Evolutionary conservation across 257 asterid genomes (phyloP), one percentile per base, ranked within the genome.

Genomic region (Nicotiana tabacum): DNA sequence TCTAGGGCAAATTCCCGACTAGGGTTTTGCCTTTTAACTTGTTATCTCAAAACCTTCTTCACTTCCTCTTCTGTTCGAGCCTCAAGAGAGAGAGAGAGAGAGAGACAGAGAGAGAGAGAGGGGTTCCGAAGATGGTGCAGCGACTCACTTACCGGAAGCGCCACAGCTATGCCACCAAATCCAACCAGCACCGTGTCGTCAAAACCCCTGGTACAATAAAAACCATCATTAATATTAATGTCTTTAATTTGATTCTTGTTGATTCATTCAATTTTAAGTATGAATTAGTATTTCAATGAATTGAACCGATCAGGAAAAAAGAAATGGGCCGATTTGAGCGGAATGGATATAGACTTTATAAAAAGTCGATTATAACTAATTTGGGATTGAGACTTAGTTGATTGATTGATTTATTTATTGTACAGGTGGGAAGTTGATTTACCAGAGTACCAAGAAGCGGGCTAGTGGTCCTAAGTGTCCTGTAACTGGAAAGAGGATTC

Each of bases 121-220:
- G 7, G 64, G 80, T 27, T 27, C 58, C 7, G 10, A 83, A 77
- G 68, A 83, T 83, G 85, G 85, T 83, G 21, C 85, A 83, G 77
- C 43, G 85, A 18, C 83, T 83, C 64, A 83, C 85, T 0, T 83
- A 83, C 79, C 69, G 85, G 3, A 83, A 78, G 43, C 83, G 83
- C 35, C 85, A 83, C 13, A 83, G 85, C 78, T 83, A 83, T 77
- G 85, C 85, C 67, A 83, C 85, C 60, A 83, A 83, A 77, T 83
- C 85, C 70, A 83, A 83, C 16, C 85, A 83, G 37, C 83, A 77
- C 57, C 78, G 85, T 3, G 69, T 83, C 51, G 85, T 83, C 62
- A 83, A 83, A 83, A 83, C 85, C 81, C 82, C 85, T 24, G 85
- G 85, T 83, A 82, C 18, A 17, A 39, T 2, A 13, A 12, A 56